Evolutionary conservation across 495 filamentous ascomycete species (phyloP).

Genomic region (Neurospora sp.): DNA sequence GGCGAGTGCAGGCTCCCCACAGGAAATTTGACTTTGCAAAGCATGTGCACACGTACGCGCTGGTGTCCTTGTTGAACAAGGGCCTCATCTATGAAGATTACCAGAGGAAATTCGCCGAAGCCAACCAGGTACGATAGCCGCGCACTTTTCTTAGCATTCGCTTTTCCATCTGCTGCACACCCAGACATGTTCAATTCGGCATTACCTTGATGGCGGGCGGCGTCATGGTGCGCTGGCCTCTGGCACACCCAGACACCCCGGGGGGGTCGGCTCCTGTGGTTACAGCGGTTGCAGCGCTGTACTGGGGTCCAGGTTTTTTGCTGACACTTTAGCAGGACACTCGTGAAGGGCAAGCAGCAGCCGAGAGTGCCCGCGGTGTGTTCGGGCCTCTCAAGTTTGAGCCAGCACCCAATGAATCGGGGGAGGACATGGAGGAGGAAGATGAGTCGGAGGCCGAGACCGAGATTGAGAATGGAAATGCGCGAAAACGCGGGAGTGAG

Average conservation of each 20-base stretch:
- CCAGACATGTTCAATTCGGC: conserved; percentile 1
- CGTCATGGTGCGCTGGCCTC: conserved; percentile 10
- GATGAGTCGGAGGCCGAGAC: conserved; percentile 23
- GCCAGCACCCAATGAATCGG: conserved; percentile 18
- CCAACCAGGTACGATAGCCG: conserved; percentile 15
- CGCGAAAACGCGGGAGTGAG: conserved; percentile 40
- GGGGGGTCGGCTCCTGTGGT: conserved; percentile 8
- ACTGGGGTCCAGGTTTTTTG: conserved; percentile 28
- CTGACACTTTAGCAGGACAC: conserved; percentile 25
- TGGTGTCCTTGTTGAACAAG: conserved; percentile 67
- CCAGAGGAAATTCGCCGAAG: conserved; percentile 48
- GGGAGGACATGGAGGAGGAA: conserved; percentile 23
- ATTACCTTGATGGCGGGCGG: conserved; percentile 7
- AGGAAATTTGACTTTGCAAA: conserved; percentile 61
- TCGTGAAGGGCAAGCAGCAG: conserved; percentile 34
- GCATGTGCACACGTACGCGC: conserved; percentile 63
- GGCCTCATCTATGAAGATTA: conserved; percentile 58
- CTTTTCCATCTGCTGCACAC: conserved; percentile 1
- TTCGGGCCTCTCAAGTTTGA: conserved; percentile 38
- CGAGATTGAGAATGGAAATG: conserved; percentile 32
- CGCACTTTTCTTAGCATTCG: conserved; percentile 2
- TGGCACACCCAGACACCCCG: not conserved
- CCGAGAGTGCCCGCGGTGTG: conserved; percentile 35
- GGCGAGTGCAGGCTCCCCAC: conserved; percentile 61
- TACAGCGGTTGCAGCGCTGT: conserved; percentile 11